These are phyloP conservation scores for Epichloe aotearoae DNA, from an alignment of 2,329 filamentous ascomycete genomes.

Conservation along the genomic window DNA sequence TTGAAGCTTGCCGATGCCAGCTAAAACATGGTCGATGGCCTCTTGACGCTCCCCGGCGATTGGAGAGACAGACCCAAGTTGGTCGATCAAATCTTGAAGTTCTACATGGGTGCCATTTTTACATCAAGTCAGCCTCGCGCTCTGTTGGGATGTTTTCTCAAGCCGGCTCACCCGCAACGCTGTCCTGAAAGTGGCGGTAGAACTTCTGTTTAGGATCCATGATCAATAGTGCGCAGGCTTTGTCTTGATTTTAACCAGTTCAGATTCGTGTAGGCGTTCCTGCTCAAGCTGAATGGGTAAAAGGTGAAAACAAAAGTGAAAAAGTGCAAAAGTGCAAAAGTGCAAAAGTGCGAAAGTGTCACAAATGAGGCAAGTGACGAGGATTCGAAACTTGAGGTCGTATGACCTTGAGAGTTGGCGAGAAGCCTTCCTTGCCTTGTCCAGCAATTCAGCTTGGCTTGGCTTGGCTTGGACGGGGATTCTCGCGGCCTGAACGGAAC, in stretches of 20 bases:
- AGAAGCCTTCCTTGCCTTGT: no score
- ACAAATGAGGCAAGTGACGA: no score
- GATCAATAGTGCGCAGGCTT: background rate
- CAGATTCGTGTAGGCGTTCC: background rate
- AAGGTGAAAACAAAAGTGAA: no score
- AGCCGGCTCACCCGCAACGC: conserved; percentile 50
- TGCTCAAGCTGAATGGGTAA: no score
- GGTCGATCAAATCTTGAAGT: conserved; percentile 62
- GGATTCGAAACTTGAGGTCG: background rate
- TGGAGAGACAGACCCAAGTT: conserved; percentile 47
- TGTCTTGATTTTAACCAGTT: background rate
- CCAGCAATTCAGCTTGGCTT: no score
- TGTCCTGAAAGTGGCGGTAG: conserved; percentile 69
- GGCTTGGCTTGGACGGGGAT: no score
- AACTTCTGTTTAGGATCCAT: conserved; percentile 58
- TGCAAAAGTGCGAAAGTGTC: no score
- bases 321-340: no score
- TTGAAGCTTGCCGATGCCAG: conserved; percentile 66
- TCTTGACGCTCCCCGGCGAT: conserved; percentile 63
- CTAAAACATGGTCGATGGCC: conserved; percentile 67
- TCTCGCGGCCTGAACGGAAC: background rate
- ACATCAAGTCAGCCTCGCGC: background rate
- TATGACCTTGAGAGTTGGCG: background rate
- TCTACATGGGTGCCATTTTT: conserved; percentile 29
- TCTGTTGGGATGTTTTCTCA: background rate